Evolutionary conservation across 2,329 filamentous ascomycete species (phyloP), one percentile per base, ranked within the genome.

Genomic region (Fusarium sp.): DNA sequence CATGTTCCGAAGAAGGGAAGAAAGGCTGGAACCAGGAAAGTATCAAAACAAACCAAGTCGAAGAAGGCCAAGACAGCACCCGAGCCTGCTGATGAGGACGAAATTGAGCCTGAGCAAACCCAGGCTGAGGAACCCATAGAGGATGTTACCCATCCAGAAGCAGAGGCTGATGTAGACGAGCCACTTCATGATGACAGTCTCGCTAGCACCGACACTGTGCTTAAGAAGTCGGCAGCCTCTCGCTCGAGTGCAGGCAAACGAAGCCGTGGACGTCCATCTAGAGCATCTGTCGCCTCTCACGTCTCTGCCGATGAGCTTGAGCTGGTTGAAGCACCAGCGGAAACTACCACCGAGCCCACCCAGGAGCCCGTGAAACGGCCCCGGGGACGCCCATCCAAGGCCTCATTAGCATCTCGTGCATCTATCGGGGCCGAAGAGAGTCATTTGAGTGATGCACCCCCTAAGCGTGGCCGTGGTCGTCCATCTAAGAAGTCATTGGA

Each of bases 1-100:
- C 76, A 79, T 6, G 78, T 84, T 13, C 81, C 84, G 6, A 88
- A 88, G 76, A 88, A 86, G 73, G 84, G 83, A 25, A 83, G 83
- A 48, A 87, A 87, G 69, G 74, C 82, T 4, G 82, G 77, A n/a
- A 77, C 80, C 5, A 82, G 82, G 44, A 88, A 87, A 67, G 80
- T 69, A 1, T 85, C 85, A 0, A 87, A 86, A 73, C 83, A 85
- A 65, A 80, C 81, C 11, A 84, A 83, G 50, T 62, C 78, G 8
- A 82, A 79, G 71, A 85, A 84, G 70, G 59, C 76, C 9, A 83
- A 83, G 66, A 73, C 78, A 4, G 71, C 75, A 10, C 67, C 74
- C 3, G 62, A 71, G 10, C 69, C 75, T 39, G 73, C 63, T 1
- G 68, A 65, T 25, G 69, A 71, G 35, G 63, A 73, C 9, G 70